These are phyloP conservation scores for Eutypa lata DNA, from an alignment of 2,329 filamentous ascomycete genomes.

Conservation along the genomic window DNA sequence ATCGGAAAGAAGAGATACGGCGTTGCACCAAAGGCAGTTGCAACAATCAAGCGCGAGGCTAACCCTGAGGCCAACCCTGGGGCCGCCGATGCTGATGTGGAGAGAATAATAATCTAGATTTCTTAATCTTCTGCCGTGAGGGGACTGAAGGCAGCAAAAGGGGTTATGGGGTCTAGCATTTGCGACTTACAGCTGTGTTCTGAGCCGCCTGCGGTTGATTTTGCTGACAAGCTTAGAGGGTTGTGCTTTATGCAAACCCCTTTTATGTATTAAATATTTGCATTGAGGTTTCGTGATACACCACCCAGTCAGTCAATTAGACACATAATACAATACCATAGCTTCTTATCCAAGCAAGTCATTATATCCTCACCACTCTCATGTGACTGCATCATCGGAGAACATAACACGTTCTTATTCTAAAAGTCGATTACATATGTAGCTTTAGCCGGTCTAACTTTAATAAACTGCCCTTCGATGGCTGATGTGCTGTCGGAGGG, in stretches of 20 bases:
- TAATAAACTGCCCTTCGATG: too few species aligned
- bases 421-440: too few species aligned
- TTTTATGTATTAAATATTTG: not conserved
- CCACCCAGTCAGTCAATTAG: not conserved
- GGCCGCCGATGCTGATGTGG: not conserved
- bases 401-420: too few species aligned
- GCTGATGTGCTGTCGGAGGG: too few species aligned
- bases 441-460: too few species aligned
- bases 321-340: not conserved
- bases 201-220: not conserved
- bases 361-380: too few species aligned
- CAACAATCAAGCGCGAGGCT: constrained; percentile 6
- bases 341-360: not conserved
- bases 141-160: not conserved
- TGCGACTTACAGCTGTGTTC: not conserved
- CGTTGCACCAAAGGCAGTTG: constrained; percentile 37
- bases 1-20: constrained; percentile 42
- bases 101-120: not conserved
- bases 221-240: not conserved
- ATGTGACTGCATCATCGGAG: too few species aligned
- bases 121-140: not conserved
- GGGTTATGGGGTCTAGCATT: not conserved
- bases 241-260: not conserved
- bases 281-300: not conserved
- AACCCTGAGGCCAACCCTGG: not conserved